phyloP scores from a whole-genome alignment of 352 stramenopile species.

The Thalassiosira exigua region DNA sequence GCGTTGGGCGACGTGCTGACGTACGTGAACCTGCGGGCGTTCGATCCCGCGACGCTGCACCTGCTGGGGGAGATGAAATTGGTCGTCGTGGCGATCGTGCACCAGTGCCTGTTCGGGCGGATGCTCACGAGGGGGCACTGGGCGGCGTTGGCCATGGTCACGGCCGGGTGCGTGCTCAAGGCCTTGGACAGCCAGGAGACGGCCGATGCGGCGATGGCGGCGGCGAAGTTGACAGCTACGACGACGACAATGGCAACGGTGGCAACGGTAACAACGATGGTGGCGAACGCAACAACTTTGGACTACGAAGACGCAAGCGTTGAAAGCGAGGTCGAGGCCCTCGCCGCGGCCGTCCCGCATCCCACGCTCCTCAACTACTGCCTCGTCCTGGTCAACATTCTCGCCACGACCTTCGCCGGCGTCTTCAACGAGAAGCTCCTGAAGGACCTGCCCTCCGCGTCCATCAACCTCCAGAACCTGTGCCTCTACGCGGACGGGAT shows the following conservation, averaged over 20 bases:
- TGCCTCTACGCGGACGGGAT: conserved; percentile 25
- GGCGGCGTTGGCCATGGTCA: conserved; percentile 17
- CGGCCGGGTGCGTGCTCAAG: conserved; percentile 11
- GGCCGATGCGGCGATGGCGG: too few relatives aligned
- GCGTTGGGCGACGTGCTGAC: conserved; percentile 16
- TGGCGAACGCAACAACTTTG: too few relatives aligned
- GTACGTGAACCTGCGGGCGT: conserved; percentile 28
- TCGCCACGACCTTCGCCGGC: conserved; percentile 18
- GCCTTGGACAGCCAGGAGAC: conserved; percentile 7
- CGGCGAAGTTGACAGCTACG: too few relatives aligned
- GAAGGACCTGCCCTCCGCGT: conserved; percentile 21
- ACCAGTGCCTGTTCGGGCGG: conserved; percentile 12
- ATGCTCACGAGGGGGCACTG: conserved; percentile 12
- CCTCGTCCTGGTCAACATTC: conserved; percentile 5
- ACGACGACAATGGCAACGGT: too few relatives aligned
- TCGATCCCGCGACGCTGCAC: conserved; percentile 25
- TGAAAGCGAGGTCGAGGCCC: too few relatives aligned
- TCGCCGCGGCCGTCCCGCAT: conserved; percentile 10
- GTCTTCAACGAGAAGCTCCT: conserved; percentile 34
- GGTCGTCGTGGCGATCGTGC: conserved; percentile 8
- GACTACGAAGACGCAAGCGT: too few relatives aligned
- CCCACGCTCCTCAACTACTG: conserved; percentile 16
- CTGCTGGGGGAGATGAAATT: conserved; percentile 32
- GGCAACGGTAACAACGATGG: too few relatives aligned
- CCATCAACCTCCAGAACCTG: conserved; percentile 31